Base-by-base conservation (phyloP, 345 rosid genomes). In the Eucalyptus paniculata region DNA sequence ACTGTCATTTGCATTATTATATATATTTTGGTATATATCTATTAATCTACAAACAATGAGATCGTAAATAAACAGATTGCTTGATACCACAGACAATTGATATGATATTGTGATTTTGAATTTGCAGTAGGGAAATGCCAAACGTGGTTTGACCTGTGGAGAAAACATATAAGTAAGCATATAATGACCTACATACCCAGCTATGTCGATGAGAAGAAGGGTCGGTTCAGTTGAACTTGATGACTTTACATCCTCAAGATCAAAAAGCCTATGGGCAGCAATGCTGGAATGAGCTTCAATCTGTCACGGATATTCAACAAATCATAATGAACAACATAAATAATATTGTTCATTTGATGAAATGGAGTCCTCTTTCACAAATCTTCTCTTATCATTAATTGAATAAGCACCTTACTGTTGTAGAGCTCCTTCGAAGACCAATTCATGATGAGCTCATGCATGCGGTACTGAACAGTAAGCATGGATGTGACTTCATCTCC, bases 361-460 rank as follows among this genome's bases (percentile, higher is more conserved):
- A 42, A 89, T 26, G 80, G 42, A 54, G 47, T 26, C 40, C 87
- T 19, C 60, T 58, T 49, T 53, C 50, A 67, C 8, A 50, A 19
- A 42, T 44, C 13, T 53, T 40, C 86, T 24, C 82, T 87, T 62
- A 67, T 69, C 30, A 56, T 56, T 15, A 87, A 87, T 47, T 23
- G 28, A 77, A 10, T 13, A 23, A 88, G 91, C 88, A 96, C 98
- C 98, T 97, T 96, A 72, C 93, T 92, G 89, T 93, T 87, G 51
- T 98, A 97, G 67, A 98, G 98, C 95, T 97, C 99, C 89, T 94
- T 91, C 0, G 99, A 98, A 65, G 99, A 98, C 99, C 99, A 98
- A 89, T 95, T 93, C 99, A 98, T 98, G 60, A 98, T 96, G 88
- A 93, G 98, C 93, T 98, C 98, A 90, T 96, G 97, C 99, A 98